Conservation (phyloP, 345 rosid species). For the Pugionium dolabratum region DNA sequence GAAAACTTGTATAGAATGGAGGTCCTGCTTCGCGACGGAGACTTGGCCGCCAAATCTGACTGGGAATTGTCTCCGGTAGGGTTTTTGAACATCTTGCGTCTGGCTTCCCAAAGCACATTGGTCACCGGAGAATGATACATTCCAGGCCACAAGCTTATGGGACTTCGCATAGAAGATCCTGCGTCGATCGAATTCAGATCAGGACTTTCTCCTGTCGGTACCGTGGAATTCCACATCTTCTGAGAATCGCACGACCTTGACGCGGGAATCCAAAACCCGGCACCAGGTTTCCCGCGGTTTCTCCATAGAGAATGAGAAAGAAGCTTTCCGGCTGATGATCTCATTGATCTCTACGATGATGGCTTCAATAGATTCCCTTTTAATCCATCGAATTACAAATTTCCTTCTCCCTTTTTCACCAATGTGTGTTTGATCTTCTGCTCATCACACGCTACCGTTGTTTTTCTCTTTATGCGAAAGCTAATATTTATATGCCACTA, state of each 20-base stretch:
- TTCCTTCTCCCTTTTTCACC: too few relatives aligned
- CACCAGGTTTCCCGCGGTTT: slow-evolving; percentile 15
- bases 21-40: slow-evolving; percentile 78
- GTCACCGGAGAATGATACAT: slow-evolving; percentile 95
- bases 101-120: slow-evolving; percentile 90
- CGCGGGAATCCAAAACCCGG: slow-evolving; percentile 15
- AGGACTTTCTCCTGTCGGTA: not conserved
- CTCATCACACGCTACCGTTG: too few relatives aligned
- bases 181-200: slow-evolving; percentile 61
- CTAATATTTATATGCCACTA: too few relatives aligned
- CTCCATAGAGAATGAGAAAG: slow-evolving; percentile 29
- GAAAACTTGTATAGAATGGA: slow-evolving; percentile 67
- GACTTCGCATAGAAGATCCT: slow-evolving; percentile 75
- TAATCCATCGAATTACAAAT: too few relatives aligned
- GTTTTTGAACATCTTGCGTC: slow-evolving; percentile 61
- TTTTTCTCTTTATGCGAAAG: too few relatives aligned
- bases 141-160: slow-evolving; percentile 92
- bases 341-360: slow-evolving; percentile 26
- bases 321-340: slow-evolving; percentile 21
- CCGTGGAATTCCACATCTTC: slow-evolving; percentile 28
- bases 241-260: slow-evolving; percentile 17
- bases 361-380: too few relatives aligned
- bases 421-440: too few relatives aligned
- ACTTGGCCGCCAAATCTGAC: slow-evolving; percentile 44
- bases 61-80: slow-evolving; percentile 36